These are phyloP conservation scores for Aspergillus pseudotamarii DNA, from an alignment of 2,329 filamentous ascomycete genomes.

Conservation along the genomic window DNA sequence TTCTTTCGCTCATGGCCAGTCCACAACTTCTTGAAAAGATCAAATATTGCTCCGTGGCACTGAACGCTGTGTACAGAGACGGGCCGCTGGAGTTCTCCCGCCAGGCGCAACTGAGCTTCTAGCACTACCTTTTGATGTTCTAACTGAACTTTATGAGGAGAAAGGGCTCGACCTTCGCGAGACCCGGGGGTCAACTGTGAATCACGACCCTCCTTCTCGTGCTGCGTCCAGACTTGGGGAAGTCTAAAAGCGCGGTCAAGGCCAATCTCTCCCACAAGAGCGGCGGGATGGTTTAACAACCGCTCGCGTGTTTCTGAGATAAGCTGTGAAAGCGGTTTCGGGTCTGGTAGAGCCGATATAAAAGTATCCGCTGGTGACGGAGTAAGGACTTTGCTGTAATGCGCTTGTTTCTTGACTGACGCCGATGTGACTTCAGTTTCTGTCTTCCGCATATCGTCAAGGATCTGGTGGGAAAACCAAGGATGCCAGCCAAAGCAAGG, in stretches of 20 bases:
- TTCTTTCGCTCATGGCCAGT: constrained; percentile 57
- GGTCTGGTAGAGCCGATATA: constrained; percentile 55
- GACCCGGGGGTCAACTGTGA: constrained; percentile 59
- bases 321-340: constrained; percentile 56
- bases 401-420: constrained; percentile 41
- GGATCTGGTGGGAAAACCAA: constrained; percentile 68
- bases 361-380: constrained; percentile 51
- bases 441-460: constrained; percentile 43
- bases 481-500: constrained; percentile 71
- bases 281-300: constrained; percentile 55
- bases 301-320: constrained; percentile 53
- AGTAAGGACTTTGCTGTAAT: constrained; percentile 59
- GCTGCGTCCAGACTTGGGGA: constrained; percentile 52
- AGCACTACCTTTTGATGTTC: constrained; percentile 62
- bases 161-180: constrained; percentile 60
- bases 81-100: constrained; percentile 59
- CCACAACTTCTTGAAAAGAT: constrained; percentile 60
- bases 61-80: constrained; percentile 67
- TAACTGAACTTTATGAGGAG: constrained; percentile 59
- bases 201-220: constrained; percentile 37
- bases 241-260: constrained; percentile 65
- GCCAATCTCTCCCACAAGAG: constrained; percentile 65
- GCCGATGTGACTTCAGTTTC: constrained; percentile 14
- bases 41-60: constrained; percentile 61
- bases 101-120: constrained; percentile 60